Conservation (phyloP, 768 basidiomycete genomes). For the Mycena rebaudengoi region DNA sequence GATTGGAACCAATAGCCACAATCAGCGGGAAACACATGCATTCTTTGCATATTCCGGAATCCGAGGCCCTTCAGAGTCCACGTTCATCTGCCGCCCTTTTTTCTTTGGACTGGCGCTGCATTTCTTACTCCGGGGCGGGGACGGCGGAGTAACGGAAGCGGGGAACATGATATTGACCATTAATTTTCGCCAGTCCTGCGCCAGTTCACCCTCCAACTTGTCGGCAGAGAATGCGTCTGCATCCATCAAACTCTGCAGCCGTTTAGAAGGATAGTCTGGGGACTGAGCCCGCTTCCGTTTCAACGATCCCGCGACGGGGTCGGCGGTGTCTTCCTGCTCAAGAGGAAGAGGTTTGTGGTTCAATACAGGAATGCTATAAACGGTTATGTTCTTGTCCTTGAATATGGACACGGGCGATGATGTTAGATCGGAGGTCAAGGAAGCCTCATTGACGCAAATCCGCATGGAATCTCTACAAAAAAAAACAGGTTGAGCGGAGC, state of each 20-base stretch:
- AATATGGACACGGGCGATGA: slow-evolving; percentile 43
- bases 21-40: not conserved
- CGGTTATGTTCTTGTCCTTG: slow-evolving; percentile 57
- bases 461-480: slow-evolving; percentile 50
- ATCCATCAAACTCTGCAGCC: slow-evolving; percentile 28
- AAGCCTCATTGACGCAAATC: slow-evolving; percentile 48
- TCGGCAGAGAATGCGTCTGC: slow-evolving; percentile 37
- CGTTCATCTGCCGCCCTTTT: slow-evolving; percentile 15
- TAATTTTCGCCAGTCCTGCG: slow-evolving; percentile 63
- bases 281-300: slow-evolving; percentile 32
- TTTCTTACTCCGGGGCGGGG: slow-evolving; percentile 20
- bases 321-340: no score
- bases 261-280: no score
- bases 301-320: not conserved
- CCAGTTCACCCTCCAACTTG: slow-evolving; percentile 52
- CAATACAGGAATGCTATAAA: slow-evolving; percentile 56
- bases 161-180: slow-evolving; percentile 73
- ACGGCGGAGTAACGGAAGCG: slow-evolving; percentile 35
- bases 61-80: slow-evolving; percentile 8
- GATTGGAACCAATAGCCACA: not conserved
- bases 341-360: no score
- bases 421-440: slow-evolving; percentile 22
- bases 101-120: slow-evolving; percentile 9
- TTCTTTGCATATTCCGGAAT: slow-evolving; percentile 10
- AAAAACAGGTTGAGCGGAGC: not conserved